Evolutionary conservation across 2,329 filamentous ascomycete genomes (phyloP), one percentile per base, ranked within the genome.

Genomic region (Phialophora verrucosa): DNA sequence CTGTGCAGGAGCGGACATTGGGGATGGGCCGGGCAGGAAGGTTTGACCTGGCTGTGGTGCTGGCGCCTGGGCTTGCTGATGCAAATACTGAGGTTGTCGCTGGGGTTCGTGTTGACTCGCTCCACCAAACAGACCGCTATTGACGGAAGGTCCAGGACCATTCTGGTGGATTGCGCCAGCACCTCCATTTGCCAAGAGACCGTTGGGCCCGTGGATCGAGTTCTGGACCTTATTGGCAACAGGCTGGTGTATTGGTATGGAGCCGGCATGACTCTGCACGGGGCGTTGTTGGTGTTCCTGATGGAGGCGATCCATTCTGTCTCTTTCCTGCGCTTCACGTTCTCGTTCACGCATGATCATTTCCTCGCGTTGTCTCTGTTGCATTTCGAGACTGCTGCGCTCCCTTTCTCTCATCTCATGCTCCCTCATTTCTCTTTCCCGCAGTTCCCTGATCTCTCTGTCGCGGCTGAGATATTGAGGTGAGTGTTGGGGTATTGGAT

Each of bases 211-310:
- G 76, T 97, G 94, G 64, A 97, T 96, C 60, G 92, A 90, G 70
- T 89, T 90, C 64, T 90, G 81, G 69, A 92, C 83, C 79, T 93
- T 84, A 75, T 93, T 88, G 69, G 94, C 94, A 66, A 97, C 93
- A 4, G 94, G 94, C 78, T 98, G 94, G 79, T 98, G 94, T 73
- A 98, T 90, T 62, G 93, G 92, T 62, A 97, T 91, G 2, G 93
- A 92, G 64, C 90, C 92, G 47, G 91, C 89, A 75, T 91, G 93
- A 79, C 90, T 95, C 78, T 97, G 93, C 75, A 95, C 92, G 29
- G 90, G 88, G 67, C 91, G 86, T 59, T 87, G 85, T 59, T 87
- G 85, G 51, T 90, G 88, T 75, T 86, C 83, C 66, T 86, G 82
- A 17, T 88, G 84, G 50, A 83, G 82, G 71, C 88, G 88, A 74